Percentiles rank a stretch among this genome's conserved stretches.
phyloP scores from a whole-genome alignment of 1,139 yeast genomes.

The Hansenula anomala region DNA sequence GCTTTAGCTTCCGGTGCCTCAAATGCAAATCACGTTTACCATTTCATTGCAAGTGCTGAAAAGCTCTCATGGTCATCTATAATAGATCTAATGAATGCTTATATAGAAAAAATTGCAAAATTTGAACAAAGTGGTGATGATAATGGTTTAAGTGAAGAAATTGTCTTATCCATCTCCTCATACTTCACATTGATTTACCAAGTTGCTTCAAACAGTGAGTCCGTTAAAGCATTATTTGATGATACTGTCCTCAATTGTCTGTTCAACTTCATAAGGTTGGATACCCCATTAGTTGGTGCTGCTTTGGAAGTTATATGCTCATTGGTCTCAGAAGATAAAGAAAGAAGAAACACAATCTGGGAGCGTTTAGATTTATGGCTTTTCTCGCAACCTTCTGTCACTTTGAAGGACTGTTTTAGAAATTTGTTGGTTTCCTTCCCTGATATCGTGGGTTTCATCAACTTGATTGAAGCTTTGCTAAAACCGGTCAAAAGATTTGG shows the following conservation, averaged over 20 bases:
- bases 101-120: constrained; percentile 42
- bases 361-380: constrained; percentile 68
- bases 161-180: constrained; percentile 71
- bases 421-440: constrained; percentile 35
- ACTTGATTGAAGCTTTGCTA: constrained; percentile 41
- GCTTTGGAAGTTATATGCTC: constrained; percentile 48
- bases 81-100: constrained; percentile 50
- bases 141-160: constrained; percentile 73
- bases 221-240: constrained; percentile 31
- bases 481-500: constrained; percentile 29
- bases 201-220: constrained; percentile 41
- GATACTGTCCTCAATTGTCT: constrained; percentile 33
- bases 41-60: constrained; percentile 30
- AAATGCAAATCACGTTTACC: constrained; percentile 44
- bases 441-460: constrained; percentile 60
- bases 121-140: constrained; percentile 28
- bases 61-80: constrained; percentile 59
- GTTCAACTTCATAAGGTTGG: constrained; percentile 41
- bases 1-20: constrained; percentile 63
- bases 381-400: constrained; percentile 27
- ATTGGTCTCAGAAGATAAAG: constrained; percentile 39
- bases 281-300: constrained; percentile 52
- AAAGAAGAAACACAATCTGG: constrained; percentile 60
- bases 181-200: constrained; percentile 53
- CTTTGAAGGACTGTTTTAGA: constrained; percentile 28